These are phyloP conservation scores for Breynia disticha DNA, from an alignment of 441 rosid species.

Conservation along the genomic window DNA sequence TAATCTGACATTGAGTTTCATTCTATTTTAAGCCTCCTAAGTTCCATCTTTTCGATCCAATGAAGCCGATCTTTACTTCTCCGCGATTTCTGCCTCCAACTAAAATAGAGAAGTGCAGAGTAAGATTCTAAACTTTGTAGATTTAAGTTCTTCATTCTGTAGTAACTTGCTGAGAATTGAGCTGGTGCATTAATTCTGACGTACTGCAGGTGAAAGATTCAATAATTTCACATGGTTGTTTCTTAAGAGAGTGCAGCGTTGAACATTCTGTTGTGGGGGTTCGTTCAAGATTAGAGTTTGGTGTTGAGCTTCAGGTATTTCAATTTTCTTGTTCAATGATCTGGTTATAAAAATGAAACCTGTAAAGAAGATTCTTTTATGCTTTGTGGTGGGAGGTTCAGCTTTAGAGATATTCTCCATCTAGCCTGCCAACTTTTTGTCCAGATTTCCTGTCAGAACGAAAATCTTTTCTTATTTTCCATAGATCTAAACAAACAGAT, in stretches of 20 bases:
- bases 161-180: conserved; percentile 1
- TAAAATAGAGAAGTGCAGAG: conserved; percentile 67
- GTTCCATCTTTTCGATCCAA: conserved; percentile 76
- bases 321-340: neutral
- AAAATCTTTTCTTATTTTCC: too few relatives aligned
- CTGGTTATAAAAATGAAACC: too few relatives aligned
- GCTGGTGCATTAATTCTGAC: conserved; percentile 3
- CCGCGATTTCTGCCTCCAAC: conserved; percentile 85
- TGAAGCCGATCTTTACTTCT: conserved; percentile 73
- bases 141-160: neutral
- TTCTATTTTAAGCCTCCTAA: conserved; percentile 37
- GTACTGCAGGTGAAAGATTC: conserved; percentile 41
- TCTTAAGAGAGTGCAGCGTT: conserved; percentile 65
- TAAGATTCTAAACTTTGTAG: conserved; percentile 13
- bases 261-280: conserved; percentile 71
- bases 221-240: conserved; percentile 81
- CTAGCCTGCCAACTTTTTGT: too few relatives aligned
- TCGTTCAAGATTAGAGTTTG: conserved; percentile 71
- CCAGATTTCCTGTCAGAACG: too few relatives aligned
- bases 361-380: too few relatives aligned
- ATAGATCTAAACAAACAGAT: too few relatives aligned
- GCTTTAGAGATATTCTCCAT: too few relatives aligned
- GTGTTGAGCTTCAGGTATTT: conserved; percentile 61
- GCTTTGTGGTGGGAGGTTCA: too few relatives aligned
- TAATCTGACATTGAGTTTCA: conserved; percentile 6